phyloP scores from a whole-genome alignment of 495 filamentous ascomycete genomes.

The Ascodesmis nigricans region DNA sequence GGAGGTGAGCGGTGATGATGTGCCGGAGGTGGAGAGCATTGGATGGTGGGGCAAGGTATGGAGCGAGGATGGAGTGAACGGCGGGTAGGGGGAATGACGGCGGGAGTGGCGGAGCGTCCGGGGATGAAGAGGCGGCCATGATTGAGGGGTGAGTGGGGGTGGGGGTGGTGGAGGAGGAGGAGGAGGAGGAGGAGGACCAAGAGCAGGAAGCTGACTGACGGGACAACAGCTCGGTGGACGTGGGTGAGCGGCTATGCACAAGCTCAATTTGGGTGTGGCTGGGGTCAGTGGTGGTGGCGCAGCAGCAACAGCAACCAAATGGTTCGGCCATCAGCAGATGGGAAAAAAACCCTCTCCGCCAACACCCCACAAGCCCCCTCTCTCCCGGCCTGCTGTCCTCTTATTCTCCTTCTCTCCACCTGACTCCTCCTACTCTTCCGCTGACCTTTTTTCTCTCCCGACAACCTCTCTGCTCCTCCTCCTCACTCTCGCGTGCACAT shows the following conservation, averaged over 20 bases:
- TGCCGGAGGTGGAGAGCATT: slow-evolving; percentile 14
- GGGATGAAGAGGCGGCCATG: no score
- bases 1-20: slow-evolving; percentile 11
- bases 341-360: neutral
- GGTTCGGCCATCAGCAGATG: no score
- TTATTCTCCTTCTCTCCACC: neutral
- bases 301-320: no score
- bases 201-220: no score
- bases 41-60: slow-evolving; percentile 10
- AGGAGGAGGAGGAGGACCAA: no score
- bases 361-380: neutral
- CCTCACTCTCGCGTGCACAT: neutral
- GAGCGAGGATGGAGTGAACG: slow-evolving; percentile 8
- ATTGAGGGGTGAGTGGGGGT: no score
- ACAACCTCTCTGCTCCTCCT: slow-evolving; percentile 6
- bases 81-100: slow-evolving; percentile 15
- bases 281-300: no score
- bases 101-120: slow-evolving; percentile 5
- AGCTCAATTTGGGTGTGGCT: no score
- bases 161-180: no score
- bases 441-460: neutral
- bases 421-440: neutral
- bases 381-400: neutral
- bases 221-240: no score
- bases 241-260: no score